phyloP scores from a whole-genome alignment of 345 rosid species.

The Anacardium occidentale region DNA sequence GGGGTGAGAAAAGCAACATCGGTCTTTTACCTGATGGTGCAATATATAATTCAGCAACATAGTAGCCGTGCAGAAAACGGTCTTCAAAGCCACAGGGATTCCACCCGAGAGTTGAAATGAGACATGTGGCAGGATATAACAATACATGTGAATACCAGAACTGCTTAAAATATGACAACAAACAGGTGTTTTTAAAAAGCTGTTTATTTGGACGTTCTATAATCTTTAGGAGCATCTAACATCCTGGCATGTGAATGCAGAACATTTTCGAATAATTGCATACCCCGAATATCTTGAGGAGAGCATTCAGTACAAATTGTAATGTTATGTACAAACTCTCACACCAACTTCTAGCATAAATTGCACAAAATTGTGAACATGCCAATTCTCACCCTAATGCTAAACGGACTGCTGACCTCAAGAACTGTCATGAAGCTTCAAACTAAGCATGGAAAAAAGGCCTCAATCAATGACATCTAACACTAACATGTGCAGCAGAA shows the following conservation, averaged over 20 bases:
- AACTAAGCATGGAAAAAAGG: neutral
- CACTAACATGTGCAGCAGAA: neutral
- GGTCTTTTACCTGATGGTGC: neutral
- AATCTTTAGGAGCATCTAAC: neutral
- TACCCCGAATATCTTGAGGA: neutral
- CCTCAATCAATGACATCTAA: neutral
- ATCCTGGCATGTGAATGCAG: neutral
- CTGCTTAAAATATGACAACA: neutral
- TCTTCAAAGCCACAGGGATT: neutral
- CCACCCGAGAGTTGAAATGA: slow-evolving; percentile 3
- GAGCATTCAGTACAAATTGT: neutral
- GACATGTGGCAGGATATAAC: neutral
- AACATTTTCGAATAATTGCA: neutral
- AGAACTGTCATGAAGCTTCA: neutral
- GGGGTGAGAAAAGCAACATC: neutral
- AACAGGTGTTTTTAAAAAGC: neutral
- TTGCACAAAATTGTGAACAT: neutral
- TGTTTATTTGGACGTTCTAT: neutral
- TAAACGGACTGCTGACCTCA: neutral
- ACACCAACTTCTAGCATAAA: neutral
- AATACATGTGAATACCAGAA: neutral
- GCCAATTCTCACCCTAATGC: neutral
- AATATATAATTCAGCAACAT: neutral
- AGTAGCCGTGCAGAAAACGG: neutral
- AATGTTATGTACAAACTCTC: neutral